A percentile compares a stretch with the other conserved stretches of the same genome.
Conservation (phyloP, 148 eudicot species). For the Dianthus caryophyllus region DNA sequence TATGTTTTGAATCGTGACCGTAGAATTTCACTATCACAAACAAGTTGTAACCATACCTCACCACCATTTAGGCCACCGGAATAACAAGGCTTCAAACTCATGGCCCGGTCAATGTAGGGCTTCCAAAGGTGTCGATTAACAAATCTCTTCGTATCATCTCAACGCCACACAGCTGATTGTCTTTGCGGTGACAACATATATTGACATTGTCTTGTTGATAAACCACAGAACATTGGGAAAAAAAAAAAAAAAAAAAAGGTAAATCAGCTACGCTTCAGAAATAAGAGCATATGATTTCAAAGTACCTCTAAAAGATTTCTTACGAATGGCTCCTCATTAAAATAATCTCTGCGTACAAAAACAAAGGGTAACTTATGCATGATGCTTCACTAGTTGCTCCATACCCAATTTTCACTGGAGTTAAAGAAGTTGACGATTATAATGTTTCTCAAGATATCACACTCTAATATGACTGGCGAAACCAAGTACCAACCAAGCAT, state of each 20-base stretch:
- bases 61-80: slow-evolving; percentile 92
- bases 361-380: slow-evolving; percentile 91
- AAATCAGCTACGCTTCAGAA: background rate
- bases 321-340: slow-evolving; percentile 94
- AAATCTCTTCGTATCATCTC: slow-evolving; percentile 99
- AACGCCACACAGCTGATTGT: slow-evolving; percentile 88
- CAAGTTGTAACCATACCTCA: slow-evolving; percentile 47
- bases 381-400: slow-evolving; percentile 98
- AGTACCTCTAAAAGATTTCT: slow-evolving; percentile 93
- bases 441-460: background rate
- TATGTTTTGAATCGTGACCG: background rate
- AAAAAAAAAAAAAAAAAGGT: background rate
- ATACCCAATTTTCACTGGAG: slow-evolving; percentile 96
- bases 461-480: slow-evolving; percentile 9
- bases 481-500: slow-evolving; percentile 79
- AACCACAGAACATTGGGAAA: background rate
- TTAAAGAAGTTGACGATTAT: slow-evolving; percentile 13
- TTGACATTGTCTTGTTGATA: background rate
- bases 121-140: slow-evolving; percentile 92
- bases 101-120: slow-evolving; percentile 93
- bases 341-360: slow-evolving; percentile 96
- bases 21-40: background rate
- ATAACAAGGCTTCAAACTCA: slow-evolving; percentile 88
- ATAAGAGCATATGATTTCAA: background rate
- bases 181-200: slow-evolving; percentile 34